Conservation (phyloP, 2,329 filamentous ascomycete genomes). For the Exserohilum rostratum region DNA sequence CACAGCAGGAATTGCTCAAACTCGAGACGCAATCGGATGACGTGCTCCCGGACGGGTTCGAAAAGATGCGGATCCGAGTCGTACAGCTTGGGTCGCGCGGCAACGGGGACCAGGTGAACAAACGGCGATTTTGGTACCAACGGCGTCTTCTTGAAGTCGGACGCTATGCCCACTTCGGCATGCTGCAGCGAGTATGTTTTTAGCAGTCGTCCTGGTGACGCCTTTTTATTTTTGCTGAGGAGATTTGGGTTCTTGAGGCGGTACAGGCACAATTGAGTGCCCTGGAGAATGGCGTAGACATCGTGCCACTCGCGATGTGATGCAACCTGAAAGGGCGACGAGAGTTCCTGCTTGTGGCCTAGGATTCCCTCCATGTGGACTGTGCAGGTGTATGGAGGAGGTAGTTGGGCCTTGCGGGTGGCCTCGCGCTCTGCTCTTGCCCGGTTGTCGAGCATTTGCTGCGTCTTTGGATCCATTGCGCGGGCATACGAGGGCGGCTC, state of each 20-base stretch:
- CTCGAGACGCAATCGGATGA: slow-evolving; percentile 74
- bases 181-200: slow-evolving; percentile 75
- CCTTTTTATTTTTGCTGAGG: slow-evolving; percentile 55
- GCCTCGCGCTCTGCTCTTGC: slow-evolving; percentile 27
- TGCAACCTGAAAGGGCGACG: slow-evolving; percentile 67
- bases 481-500: slow-evolving; percentile 42
- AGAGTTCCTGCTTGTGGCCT: slow-evolving; percentile 69
- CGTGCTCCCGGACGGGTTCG: slow-evolving; percentile 59
- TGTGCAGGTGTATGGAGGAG: slow-evolving; percentile 46
- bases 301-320: slow-evolving; percentile 68
- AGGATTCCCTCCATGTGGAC: slow-evolving; percentile 42
- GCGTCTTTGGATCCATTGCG: slow-evolving; percentile 30
- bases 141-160: slow-evolving; percentile 69
- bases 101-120: slow-evolving; percentile 52
- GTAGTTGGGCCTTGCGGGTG: slow-evolving; percentile 25
- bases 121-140: slow-evolving; percentile 53
- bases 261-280: slow-evolving; percentile 71
- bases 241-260: slow-evolving; percentile 62
- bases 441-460: slow-evolving; percentile 29
- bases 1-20: slow-evolving; percentile 76
- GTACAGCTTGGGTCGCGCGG: slow-evolving; percentile 49
- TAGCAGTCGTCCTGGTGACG: slow-evolving; percentile 64
- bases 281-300: slow-evolving; percentile 68
- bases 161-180: slow-evolving; percentile 75
- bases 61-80: slow-evolving; percentile 56